These are phyloP conservation scores for Camellia oleifera DNA, from an alignment of 179 eudicot genomes.

Conservation along the genomic window DNA sequence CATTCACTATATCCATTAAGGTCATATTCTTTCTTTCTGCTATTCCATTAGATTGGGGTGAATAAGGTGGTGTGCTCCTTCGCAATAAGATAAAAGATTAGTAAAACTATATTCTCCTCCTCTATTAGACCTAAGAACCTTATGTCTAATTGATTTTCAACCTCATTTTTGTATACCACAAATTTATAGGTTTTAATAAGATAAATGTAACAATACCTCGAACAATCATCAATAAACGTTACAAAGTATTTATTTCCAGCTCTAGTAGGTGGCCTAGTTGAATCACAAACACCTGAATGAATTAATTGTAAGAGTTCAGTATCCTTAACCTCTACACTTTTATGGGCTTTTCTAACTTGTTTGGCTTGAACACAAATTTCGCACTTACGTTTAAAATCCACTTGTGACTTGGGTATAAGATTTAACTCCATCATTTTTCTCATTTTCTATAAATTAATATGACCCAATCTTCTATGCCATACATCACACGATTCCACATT, in stretches of 20 bases:
- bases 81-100: neutral
- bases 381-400: neutral
- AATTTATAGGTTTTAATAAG: neutral
- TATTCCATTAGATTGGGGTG: neutral
- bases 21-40: neutral
- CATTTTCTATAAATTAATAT: neutral
- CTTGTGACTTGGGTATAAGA: neutral
- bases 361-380: neutral
- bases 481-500: neutral
- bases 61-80: neutral
- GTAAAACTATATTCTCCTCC: neutral
- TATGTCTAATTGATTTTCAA: neutral
- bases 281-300: neutral
- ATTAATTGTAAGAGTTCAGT: neutral
- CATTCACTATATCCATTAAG: neutral
- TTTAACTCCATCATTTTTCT: neutral
- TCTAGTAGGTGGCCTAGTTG: neutral
- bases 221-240: neutral
- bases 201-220: neutral
- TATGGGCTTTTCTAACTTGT: neutral
- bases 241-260: neutral
- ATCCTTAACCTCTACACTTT: neutral
- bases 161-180: neutral
- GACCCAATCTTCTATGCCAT: neutral
- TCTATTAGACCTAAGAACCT: neutral